phyloP scores from a whole-genome alignment of 2,329 filamentous ascomycete species.

The Teratosphaeria nubilosa region DNA sequence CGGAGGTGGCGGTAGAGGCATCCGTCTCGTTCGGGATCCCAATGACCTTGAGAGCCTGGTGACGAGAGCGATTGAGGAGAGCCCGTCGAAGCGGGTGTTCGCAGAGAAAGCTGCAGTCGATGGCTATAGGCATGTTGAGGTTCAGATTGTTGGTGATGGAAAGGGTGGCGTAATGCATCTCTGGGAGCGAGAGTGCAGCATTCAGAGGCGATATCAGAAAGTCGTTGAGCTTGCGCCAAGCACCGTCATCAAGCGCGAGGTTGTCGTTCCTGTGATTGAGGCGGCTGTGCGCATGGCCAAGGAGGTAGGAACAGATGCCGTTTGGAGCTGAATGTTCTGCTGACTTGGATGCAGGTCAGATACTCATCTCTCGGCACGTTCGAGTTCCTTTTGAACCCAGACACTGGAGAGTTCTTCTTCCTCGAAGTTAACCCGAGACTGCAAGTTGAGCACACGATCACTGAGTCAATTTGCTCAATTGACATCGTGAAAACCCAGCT shows the following conservation, averaged over 20 bases:
- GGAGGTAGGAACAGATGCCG: slow-evolving; percentile 24
- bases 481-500: slow-evolving; percentile 49
- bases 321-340: not conserved
- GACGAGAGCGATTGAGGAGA: slow-evolving; percentile 46
- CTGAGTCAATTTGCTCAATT: slow-evolving; percentile 43
- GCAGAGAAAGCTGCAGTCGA: slow-evolving; percentile 53
- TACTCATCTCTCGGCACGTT: slow-evolving; percentile 55
- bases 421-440: slow-evolving; percentile 52
- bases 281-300: slow-evolving; percentile 45
- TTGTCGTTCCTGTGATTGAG: slow-evolving; percentile 42
- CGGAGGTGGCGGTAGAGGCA: slow-evolving; percentile 52
- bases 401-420: slow-evolving; percentile 44
- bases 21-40: slow-evolving; percentile 41
- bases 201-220: slow-evolving; percentile 52
- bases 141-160: slow-evolving; percentile 51
- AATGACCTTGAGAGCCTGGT: slow-evolving; percentile 37
- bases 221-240: slow-evolving; percentile 50
- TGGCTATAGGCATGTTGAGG: slow-evolving; percentile 51
- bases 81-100: slow-evolving; percentile 48
- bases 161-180: slow-evolving; percentile 43
- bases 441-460: slow-evolving; percentile 54
- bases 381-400: slow-evolving; percentile 50
- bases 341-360: slow-evolving; percentile 30
- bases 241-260: slow-evolving; percentile 34
- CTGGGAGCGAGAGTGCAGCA: slow-evolving; percentile 52